These are phyloP conservation scores for Penicillium sp. DNA, from an alignment of 2,329 filamentous ascomycete genomes.

Conservation along the genomic window DNA sequence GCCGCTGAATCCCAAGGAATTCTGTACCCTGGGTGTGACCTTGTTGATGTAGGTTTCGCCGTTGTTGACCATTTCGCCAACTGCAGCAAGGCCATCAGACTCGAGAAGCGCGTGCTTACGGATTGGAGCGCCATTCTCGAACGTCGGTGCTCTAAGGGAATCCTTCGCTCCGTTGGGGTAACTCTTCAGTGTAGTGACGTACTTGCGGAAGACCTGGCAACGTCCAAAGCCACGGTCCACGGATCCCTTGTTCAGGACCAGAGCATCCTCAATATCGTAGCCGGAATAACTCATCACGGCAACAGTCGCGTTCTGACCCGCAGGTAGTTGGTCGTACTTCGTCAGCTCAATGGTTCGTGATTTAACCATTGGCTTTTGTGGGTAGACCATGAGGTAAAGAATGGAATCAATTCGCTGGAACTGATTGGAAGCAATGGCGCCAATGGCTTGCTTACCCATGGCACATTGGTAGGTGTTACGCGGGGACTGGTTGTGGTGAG, in stretches of 20 bases:
- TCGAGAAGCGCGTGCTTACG: constrained; percentile 73
- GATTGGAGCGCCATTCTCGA: constrained; percentile 59
- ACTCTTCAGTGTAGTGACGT: constrained; percentile 78
- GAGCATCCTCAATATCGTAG: constrained; percentile 98
- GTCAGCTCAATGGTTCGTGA: constrained; percentile 95
- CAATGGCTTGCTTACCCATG: constrained; percentile 99
- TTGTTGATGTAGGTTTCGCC: constrained; percentile 92
- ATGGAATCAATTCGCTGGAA: constrained; percentile 95
- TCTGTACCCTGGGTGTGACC: constrained; percentile 74
- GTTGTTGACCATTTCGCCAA: constrained; percentile 72
- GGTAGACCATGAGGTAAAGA: constrained; percentile 94
- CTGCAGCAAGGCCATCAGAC: constrained; percentile 81
- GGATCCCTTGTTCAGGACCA: constrained; percentile 94
- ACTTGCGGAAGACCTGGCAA: constrained; percentile 97
- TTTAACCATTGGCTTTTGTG: constrained; percentile 95
- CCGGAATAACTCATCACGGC: constrained; percentile 99
- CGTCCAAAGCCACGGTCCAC: constrained; percentile 92
- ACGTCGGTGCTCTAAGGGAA: constrained; percentile 60
- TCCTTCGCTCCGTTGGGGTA: constrained; percentile 77
- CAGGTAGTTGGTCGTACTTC: constrained; percentile 94
- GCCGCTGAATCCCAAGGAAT: constrained; percentile 62
- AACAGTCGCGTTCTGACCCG: constrained; percentile 93
- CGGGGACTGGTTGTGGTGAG: constrained; percentile 97
- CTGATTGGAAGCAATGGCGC: constrained; percentile 96
- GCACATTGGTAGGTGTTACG: constrained; percentile 99